These are phyloP conservation scores for Raddia guianensis DNA, from an alignment of 176 grass and related monocot genomes.

Conservation along the genomic window DNA sequence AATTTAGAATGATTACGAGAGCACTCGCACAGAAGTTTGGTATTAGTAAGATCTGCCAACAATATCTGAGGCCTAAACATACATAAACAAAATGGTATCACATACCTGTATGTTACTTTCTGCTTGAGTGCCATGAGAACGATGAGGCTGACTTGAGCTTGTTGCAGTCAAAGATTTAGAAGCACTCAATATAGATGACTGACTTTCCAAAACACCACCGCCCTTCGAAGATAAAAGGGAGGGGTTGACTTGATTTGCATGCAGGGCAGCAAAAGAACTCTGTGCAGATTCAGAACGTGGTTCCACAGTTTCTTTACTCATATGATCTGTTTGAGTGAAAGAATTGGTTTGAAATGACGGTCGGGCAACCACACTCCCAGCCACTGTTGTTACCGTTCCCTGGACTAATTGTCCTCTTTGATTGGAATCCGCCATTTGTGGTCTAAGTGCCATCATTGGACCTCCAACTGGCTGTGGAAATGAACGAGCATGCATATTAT, in stretches of 20 bases:
- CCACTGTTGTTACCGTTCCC: constrained; percentile 47
- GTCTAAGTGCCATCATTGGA: constrained; percentile 48
- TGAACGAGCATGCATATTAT: constrained; percentile 54
- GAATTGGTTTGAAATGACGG: constrained; percentile 40
- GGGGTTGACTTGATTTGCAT: constrained; percentile 62
- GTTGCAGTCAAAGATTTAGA: constrained; percentile 44
- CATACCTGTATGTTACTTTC: constrained; percentile 71
- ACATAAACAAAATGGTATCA: constrained; percentile 23
- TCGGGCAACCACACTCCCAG: constrained; percentile 38
- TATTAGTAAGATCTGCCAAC: constrained; percentile 17
- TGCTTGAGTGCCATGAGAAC: constrained; percentile 44
- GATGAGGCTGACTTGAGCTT: constrained; percentile 50
- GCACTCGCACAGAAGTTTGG: background rate
- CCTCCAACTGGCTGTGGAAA: constrained; percentile 55
- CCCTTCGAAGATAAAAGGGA: constrained; percentile 51
- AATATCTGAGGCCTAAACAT: background rate
- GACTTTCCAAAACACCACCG: constrained; percentile 47
- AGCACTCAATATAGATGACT: constrained; percentile 28
- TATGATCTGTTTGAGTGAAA: constrained; percentile 50
- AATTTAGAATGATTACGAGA: background rate
- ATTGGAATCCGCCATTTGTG: constrained; percentile 54
- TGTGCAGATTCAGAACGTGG: constrained; percentile 42
- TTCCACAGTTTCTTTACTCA: constrained; percentile 59
- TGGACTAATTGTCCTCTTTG: constrained; percentile 53
- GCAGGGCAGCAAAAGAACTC: constrained; percentile 50